phyloP scores from a whole-genome alignment of 768 basidiomycete genomes.

The Podaxis sp. region DNA sequence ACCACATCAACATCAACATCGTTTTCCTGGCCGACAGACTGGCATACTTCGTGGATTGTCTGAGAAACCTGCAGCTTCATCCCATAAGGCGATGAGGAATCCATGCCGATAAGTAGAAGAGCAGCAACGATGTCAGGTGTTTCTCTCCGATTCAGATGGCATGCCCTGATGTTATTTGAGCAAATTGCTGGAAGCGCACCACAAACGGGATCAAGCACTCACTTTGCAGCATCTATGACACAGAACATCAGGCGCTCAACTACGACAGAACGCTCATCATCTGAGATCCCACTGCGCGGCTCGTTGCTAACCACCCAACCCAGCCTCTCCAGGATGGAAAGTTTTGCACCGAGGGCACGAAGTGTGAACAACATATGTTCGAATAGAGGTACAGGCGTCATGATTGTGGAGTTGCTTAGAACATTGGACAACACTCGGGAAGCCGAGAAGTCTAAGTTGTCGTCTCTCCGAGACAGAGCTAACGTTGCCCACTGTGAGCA shows the following conservation, averaged over 20 bases:
- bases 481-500: not conserved
- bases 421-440: conserved; percentile 14
- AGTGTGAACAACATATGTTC: conserved; percentile 35
- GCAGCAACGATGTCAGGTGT: conserved; percentile 46
- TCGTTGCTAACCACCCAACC: conserved; percentile 26
- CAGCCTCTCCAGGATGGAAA: conserved; percentile 29
- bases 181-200: not conserved
- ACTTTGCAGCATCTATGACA: conserved; percentile 46
- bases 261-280: conserved; percentile 26
- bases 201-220: conserved; percentile 20
- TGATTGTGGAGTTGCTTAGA: conserved; percentile 4
- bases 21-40: conserved; percentile 32
- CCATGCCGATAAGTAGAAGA: conserved; percentile 56
- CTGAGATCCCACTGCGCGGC: conserved; percentile 14
- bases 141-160: conserved; percentile 35
- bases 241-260: conserved; percentile 42
- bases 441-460: conserved; percentile 10
- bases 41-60: conserved; percentile 47
- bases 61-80: conserved; percentile 44
- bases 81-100: conserved; percentile 43
- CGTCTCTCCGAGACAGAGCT: conserved; percentile 2
- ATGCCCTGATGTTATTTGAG: conserved; percentile 25
- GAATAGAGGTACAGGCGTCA: conserved; percentile 17
- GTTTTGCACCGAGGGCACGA: conserved; percentile 43
- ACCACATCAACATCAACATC: conserved; percentile 26